phyloP scores from a whole-genome alignment of 441 rosid genomes.

The Codiaeum variegatum region DNA sequence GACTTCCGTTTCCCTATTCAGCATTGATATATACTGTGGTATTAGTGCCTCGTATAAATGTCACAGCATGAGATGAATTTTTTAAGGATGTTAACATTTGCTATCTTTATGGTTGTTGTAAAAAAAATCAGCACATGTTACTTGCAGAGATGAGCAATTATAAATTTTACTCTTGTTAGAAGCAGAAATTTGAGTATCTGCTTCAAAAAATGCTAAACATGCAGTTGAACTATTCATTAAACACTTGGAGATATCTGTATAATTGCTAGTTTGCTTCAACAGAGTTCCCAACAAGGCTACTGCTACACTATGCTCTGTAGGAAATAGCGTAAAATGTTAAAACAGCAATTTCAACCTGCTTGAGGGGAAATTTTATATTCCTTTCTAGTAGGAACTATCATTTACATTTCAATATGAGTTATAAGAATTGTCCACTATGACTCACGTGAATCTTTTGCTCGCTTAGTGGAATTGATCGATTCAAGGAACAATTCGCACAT shows the following conservation, averaged over 20 bases:
- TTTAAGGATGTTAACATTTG: neutral
- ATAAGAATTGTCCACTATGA: neutral
- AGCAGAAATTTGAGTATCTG: neutral
- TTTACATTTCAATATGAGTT: neutral
- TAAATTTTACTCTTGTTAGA: neutral
- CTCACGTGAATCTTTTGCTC: conserved; percentile 11
- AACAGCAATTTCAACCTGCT: neutral
- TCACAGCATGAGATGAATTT: neutral
- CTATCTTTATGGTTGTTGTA: neutral
- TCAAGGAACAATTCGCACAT: conserved; percentile 84
- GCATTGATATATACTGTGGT: neutral
- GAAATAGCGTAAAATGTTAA: too few relatives aligned
- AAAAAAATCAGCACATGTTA: neutral
- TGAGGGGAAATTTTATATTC: neutral
- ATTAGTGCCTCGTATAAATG: neutral
- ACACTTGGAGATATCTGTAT: neutral
- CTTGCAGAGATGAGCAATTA: neutral
- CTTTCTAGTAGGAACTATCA: neutral
- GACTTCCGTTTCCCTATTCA: neutral
- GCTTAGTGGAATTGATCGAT: conserved; percentile 76
- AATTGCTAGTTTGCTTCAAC: neutral
- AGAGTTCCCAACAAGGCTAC: neutral
- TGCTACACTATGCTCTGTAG: neutral
- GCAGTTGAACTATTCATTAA: neutral
- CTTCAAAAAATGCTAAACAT: neutral